Conservation (phyloP, 73 alveolate genomes). For the Paramecium primaurelia region DNA sequence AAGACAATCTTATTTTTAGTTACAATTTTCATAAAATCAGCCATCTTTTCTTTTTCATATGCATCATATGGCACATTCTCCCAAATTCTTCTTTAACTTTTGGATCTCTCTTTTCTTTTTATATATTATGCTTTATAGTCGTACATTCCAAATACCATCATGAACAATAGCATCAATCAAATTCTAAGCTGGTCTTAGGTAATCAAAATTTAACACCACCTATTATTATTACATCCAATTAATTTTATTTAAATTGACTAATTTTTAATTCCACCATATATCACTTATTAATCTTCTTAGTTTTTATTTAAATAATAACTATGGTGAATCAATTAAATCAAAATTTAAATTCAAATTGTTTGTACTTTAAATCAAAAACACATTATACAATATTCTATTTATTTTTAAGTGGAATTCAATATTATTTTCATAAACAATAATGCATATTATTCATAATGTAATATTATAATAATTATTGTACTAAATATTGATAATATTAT, state of each 20-base stretch:
- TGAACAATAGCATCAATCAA: constrained; percentile 22
- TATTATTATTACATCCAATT: neutral
- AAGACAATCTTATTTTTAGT: neutral
- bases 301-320: neutral
- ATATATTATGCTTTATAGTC: neutral
- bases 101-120: constrained; percentile 24
- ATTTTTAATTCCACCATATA: neutral
- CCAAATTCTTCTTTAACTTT: constrained; percentile 30
- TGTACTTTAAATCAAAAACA: neutral
- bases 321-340: neutral
- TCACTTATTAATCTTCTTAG: neutral
- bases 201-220: constrained; percentile 39
- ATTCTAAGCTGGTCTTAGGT: neutral
- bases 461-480: neutral
- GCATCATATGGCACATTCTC: constrained; percentile 44
- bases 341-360: neutral
- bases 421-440: neutral
- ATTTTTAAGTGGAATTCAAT: neutral
- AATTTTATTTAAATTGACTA: neutral
- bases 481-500: neutral
- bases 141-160: neutral
- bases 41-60: constrained; percentile 39
- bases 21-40: neutral
- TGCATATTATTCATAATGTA: neutral
- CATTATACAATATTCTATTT: neutral